Evolutionary conservation across 1,284 basidiomycete species (phyloP).

Genomic region (Leccinum griseonigrum): DNA sequence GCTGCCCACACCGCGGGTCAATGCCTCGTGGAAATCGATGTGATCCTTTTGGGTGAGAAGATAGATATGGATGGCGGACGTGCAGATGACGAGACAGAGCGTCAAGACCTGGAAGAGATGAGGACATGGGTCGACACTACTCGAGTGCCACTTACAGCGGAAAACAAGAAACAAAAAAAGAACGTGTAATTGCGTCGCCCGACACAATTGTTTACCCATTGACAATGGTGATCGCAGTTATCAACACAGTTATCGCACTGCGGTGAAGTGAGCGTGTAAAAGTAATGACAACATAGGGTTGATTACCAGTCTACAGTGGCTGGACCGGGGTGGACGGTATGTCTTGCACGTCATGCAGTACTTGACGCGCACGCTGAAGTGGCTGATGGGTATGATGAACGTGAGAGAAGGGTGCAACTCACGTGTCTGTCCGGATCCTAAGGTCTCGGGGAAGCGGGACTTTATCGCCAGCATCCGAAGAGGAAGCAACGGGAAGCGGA

Average conservation of each 20-base stretch:
- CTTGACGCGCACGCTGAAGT: conserved; percentile 75
- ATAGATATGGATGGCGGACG: conserved; percentile 79
- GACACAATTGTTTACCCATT: conserved; percentile 93
- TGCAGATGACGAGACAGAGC: conserved; percentile 73
- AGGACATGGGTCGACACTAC: conserved; percentile 3
- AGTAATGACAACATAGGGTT: conserved; percentile 2
- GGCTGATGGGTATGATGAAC: background rate
- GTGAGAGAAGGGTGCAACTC: conserved; percentile 33
- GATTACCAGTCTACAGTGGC: conserved; percentile 87
- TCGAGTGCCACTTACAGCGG: conserved; percentile 52
- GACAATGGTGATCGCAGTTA: conserved; percentile 88
- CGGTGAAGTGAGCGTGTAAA: conserved; percentile 4
- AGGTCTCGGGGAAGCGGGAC: conserved; percentile 80
- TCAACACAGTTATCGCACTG: conserved; percentile 96
- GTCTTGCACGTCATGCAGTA: conserved; percentile 89
- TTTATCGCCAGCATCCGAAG: conserved; percentile 58
- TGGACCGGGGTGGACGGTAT: conserved; percentile 87
- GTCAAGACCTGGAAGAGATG: conserved; percentile 53
- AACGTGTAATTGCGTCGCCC: conserved; percentile 89
- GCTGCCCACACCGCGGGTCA: conserved; percentile 66
- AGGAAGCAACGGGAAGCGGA: conserved; percentile 60
- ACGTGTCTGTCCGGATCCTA: conserved; percentile 76
- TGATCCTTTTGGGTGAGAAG: conserved; percentile 56
- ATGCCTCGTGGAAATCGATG: conserved; percentile 54
- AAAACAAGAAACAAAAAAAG: conserved; percentile 79